Base-by-base conservation (phyloP, 164 flowering plant species). In the Vitis rupestris region DNA sequence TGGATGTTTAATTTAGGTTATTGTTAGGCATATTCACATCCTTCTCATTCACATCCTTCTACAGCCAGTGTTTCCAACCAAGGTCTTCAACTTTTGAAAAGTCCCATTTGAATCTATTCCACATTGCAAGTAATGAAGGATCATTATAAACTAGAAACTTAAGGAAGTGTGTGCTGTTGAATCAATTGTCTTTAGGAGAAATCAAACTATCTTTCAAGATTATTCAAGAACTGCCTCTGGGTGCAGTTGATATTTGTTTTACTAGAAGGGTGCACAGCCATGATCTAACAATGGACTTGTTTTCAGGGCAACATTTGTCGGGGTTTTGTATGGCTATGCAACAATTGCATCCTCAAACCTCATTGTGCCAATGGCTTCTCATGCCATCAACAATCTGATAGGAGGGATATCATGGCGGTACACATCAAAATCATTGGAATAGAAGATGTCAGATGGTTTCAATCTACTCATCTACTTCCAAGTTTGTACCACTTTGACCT, bases 241-340 rank as follows among this genome's bases (percentile, higher is more conserved):
- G 44, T 6, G 0, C 44, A 37, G 44, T 37, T 37, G 7, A 37
- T 3, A 37, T 37, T 37, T 37, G 44, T 37, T 37, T 37, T 4
- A 37, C 44, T 37, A 37, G 44, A 37, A 37, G 44, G 44, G 12
- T 10, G 51, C 6, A 62, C 50, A 37, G 23, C 8, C 10, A 16
- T 62, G 65, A 62, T 44, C 48, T 62, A 12, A 62, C 11, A 44
- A 12, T 56, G 15, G 54, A 68, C 29, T 27, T 65, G 31, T 60
- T 60, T 71, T n/a, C 88, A 94, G 99, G 97, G 99, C 97, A 59
- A 84, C 94, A 44, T 82, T 91, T 78, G 96, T 92, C 27, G 97
- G 97, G 51, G 19, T 91, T 30, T 76, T 79, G 7, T 92, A 94
- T 71, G 97, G 97, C 29, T 86, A 80, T 16, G 88, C 94, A 1